Conservation (phyloP, 2,329 filamentous ascomycete genomes). For the Trichoderma sp. region DNA sequence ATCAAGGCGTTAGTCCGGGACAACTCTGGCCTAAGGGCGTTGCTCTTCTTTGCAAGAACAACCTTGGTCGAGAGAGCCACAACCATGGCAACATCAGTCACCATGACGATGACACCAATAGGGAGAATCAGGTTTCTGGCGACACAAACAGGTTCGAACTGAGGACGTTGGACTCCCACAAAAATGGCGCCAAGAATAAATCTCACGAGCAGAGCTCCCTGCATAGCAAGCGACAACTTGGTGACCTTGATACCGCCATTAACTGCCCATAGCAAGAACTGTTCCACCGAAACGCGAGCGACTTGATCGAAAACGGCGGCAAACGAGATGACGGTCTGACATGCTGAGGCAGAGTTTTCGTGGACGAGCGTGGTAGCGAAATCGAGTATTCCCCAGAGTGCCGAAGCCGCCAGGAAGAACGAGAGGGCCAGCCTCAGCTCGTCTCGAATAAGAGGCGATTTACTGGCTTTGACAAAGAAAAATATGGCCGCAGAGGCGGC, state of each 20-base stretch:
- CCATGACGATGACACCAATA: conserved; percentile 48
- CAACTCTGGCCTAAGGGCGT: conserved; percentile 30
- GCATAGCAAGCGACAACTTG: conserved; percentile 44
- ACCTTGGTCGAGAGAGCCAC: conserved; percentile 44
- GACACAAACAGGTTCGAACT: conserved; percentile 55
- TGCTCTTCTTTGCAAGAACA: conserved; percentile 41
- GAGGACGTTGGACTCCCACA: conserved; percentile 54
- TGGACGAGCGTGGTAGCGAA: conserved; percentile 54
- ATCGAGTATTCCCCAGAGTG: conserved; percentile 55
- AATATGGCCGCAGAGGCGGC: conserved; percentile 50
- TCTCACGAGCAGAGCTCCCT: conserved; percentile 49
- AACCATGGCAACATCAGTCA: conserved; percentile 49
- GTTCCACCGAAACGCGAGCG: conserved; percentile 53
- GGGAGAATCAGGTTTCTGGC: conserved; percentile 47
- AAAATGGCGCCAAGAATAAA: conserved; percentile 57
- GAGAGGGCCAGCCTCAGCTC: conserved; percentile 66
- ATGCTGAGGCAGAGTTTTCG: conserved; percentile 44
- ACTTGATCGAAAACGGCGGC: conserved; percentile 59
- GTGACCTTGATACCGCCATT: conserved; percentile 42
- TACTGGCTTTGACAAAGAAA: conserved; percentile 50
- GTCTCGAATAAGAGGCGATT: conserved; percentile 53
- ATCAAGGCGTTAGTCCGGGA: conserved; percentile 44
- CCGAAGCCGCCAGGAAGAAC: conserved; percentile 52
- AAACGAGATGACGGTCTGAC: conserved; percentile 55
- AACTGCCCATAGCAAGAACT: conserved; percentile 55